phyloP scores from a whole-genome alignment of 2,329 filamentous ascomycete genomes.

The Ophiostoma sp. region DNA sequence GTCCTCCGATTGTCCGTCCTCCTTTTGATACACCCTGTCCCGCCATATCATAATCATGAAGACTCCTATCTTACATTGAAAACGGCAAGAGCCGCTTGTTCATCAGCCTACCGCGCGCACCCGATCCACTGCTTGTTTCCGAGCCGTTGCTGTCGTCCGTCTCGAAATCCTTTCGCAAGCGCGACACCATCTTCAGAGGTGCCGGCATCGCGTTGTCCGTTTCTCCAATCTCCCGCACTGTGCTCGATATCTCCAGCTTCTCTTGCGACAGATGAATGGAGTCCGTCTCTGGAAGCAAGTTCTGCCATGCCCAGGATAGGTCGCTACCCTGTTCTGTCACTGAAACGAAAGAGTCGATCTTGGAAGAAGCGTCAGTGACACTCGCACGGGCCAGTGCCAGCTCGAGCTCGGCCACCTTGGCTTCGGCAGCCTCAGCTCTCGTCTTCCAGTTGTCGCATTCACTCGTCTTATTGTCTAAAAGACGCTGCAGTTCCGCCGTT shows the following conservation, averaged over 20 bases:
- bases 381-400: conserved; percentile 27
- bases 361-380: not conserved
- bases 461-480: conserved; percentile 45
- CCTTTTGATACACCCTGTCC: not conserved
- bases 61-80: conserved; percentile 13
- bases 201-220: not conserved
- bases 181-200: not conserved
- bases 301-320: conserved; percentile 18
- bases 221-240: conserved; percentile 1
- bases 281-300: not conserved
- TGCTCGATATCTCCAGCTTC: not conserved
- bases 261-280: not conserved
- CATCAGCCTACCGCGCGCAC: conserved; percentile 18
- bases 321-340: not conserved
- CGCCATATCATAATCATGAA: not conserved
- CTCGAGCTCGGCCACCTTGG: conserved; percentile 51
- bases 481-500: conserved; percentile 50
- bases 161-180: conserved; percentile 12
- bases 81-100: conserved; percentile 22
- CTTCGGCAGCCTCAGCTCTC: conserved; percentile 58
- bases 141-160: conserved; percentile 22
- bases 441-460: conserved; percentile 54
- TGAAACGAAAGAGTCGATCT: not conserved
- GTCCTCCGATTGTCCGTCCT: not conserved
- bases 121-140: conserved; percentile 21